Evolutionary conservation across 768 basidiomycete species (phyloP).

Genomic region (Mycena indigotica): DNA sequence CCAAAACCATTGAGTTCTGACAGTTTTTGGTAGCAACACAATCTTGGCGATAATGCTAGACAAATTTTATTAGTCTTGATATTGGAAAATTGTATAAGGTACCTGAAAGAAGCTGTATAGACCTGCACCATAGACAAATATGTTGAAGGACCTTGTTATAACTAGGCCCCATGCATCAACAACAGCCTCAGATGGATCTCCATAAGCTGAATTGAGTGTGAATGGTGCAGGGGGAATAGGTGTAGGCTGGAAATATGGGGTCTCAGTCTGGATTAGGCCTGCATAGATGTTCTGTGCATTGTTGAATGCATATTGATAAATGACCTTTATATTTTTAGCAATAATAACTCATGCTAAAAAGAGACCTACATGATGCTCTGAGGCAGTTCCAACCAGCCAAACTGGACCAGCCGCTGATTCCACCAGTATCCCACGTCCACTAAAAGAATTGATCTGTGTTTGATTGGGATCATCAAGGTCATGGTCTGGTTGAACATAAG

Average conservation of each 20-base stretch:
- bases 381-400: neutral
- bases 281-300: conserved; percentile 51
- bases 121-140: conserved; percentile 53
- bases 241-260: conserved; percentile 53
- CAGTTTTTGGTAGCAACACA: neutral
- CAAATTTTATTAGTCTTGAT: neutral
- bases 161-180: conserved; percentile 44
- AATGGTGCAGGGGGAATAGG: conserved; percentile 49
- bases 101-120: conserved; percentile 59
- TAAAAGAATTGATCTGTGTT: conserved; percentile 38
- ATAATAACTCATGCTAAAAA: neutral
- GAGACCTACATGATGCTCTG: conserved; percentile 41
- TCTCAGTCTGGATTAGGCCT: conserved; percentile 56
- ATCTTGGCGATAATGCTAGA: neutral
- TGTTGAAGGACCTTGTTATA: conserved; percentile 42
- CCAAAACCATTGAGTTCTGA: conserved; percentile 27
- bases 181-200: conserved; percentile 31
- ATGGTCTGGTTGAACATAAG: conserved; percentile 45
- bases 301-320: conserved; percentile 35
- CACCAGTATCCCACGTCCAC: conserved; percentile 42
- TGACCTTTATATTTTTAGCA: neutral
- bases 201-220: conserved; percentile 31
- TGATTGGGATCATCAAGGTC: conserved; percentile 36
- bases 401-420: conserved; percentile 36
- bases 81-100: neutral